Conservation (phyloP, 2,329 filamentous ascomycete genomes). For the Aspergillus hiratsukae region DNA sequence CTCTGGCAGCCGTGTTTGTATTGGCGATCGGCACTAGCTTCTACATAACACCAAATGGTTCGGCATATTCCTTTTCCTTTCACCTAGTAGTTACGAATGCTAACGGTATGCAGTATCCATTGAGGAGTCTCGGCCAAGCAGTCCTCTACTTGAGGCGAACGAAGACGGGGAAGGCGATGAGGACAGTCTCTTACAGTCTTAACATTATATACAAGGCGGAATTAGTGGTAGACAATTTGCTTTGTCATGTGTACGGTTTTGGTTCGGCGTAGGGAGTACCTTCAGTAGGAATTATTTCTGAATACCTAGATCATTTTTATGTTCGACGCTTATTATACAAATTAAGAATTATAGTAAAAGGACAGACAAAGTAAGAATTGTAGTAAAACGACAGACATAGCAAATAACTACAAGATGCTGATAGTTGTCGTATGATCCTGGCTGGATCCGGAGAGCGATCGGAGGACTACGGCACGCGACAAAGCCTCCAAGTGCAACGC, state of each 20-base stretch:
- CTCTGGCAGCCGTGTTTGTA: slow-evolving; percentile 63
- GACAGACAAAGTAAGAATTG: too few species aligned
- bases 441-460: slow-evolving; percentile 9
- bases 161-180: slow-evolving; percentile 17
- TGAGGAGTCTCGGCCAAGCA: slow-evolving; percentile 7
- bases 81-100: not conserved
- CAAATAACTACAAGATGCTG: not conserved
- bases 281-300: not conserved
- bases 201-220: not conserved
- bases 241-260: not conserved
- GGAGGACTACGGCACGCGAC: slow-evolving; percentile 8
- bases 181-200: slow-evolving; percentile 8
- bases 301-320: not conserved
- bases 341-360: not conserved
- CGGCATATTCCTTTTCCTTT: slow-evolving; percentile 38
- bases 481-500: slow-evolving; percentile 8
- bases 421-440: slow-evolving; percentile 1
- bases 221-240: not conserved
- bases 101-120: slow-evolving; percentile 18
- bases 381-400: too few species aligned
- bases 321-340: not conserved
- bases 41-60: slow-evolving; percentile 70
- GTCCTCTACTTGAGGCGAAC: slow-evolving; percentile 15
- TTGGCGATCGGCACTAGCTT: slow-evolving; percentile 63
- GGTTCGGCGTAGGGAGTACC: not conserved